Evolutionary conservation across 495 filamentous ascomycete species (phyloP).

Genomic region (Daldinia concentrica): DNA sequence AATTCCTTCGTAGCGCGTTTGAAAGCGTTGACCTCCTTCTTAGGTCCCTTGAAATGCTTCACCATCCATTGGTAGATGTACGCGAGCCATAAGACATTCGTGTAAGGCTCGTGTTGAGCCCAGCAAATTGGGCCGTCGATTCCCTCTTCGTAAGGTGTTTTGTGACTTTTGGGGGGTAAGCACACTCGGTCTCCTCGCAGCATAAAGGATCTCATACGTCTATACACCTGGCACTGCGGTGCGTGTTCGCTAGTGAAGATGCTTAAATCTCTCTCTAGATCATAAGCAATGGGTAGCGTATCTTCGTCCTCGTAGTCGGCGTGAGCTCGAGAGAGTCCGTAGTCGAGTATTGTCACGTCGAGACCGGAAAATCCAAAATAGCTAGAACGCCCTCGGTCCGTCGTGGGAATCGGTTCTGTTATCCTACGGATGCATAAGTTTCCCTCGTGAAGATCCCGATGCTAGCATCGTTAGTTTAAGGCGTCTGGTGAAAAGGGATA

Average conservation of each 20-base stretch:
- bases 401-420: constrained; percentile 52
- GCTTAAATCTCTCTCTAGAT: constrained; percentile 61
- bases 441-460: constrained; percentile 87
- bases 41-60: constrained; percentile 47
- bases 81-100: constrained; percentile 64
- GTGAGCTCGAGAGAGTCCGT: constrained; percentile 79
- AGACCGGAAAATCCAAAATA: constrained; percentile 74
- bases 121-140: constrained; percentile 52
- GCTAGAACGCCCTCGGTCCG: constrained; percentile 46
- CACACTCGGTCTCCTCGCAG: constrained; percentile 48
- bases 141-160: constrained; percentile 47
- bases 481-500: constrained; percentile 6
- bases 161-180: constrained; percentile 48
- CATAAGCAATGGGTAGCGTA: constrained; percentile 50
- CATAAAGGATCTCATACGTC: constrained; percentile 62
- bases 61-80: constrained; percentile 59
- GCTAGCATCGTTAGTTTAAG: constrained; percentile 54
- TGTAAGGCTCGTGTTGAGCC: constrained; percentile 56
- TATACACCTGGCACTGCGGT: constrained; percentile 57
- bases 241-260: constrained; percentile 63
- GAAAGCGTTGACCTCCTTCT: constrained; percentile 49
- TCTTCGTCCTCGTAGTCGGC: constrained; percentile 41
- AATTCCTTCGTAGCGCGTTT: constrained; percentile 53
- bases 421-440: constrained; percentile 78
- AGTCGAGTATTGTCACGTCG: constrained; percentile 87